Percentiles rank a stretch among this genome's conserved stretches.
phyloP scores from a whole-genome alignment of 23 red algal genomes.

The Gracilaria domingensis region DNA sequence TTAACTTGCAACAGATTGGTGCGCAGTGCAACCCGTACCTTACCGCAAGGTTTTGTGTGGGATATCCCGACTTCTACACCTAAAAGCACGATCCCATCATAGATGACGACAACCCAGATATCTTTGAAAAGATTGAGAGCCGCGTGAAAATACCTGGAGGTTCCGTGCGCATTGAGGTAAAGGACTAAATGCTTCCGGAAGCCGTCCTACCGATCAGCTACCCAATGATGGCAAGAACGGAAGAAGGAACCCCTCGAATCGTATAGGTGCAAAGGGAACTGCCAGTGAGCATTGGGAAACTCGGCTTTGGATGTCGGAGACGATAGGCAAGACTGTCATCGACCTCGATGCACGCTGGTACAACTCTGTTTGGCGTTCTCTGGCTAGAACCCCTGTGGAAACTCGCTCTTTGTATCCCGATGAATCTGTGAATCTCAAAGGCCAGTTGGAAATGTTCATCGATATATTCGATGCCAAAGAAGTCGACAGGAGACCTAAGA shows the following conservation, averaged over 20 bases:
- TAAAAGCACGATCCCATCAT: constrained; percentile 74
- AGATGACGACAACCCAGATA: constrained; percentile 83
- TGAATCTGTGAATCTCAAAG: constrained; percentile 76
- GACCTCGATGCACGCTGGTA: constrained; percentile 94
- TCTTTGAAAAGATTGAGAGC: constrained; percentile 88
- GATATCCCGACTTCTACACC: constrained; percentile 84
- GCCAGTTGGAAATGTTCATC: constrained; percentile 88
- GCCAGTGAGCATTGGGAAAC: constrained; percentile 78
- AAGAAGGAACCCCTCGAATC: constrained; percentile 55
- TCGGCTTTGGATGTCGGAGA: constrained; percentile 82
- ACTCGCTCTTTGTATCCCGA: constrained; percentile 74
- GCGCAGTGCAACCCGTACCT: constrained; percentile 83
- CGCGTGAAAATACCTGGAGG: constrained; percentile 87
- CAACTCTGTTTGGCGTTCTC: constrained; percentile 81
- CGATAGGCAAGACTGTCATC: constrained; percentile 91
- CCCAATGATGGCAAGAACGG: constrained; percentile 45
- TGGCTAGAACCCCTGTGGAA: constrained; percentile 83
- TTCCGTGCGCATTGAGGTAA: constrained; percentile 83
- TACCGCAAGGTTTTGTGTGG: constrained; percentile 70
- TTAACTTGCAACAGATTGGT: constrained; percentile 77
- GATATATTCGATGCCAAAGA: constrained; percentile 90
- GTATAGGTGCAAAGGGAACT: constrained; percentile 60
- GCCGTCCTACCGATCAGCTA: constrained; percentile 71
- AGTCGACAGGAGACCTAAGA: constrained; percentile 67
- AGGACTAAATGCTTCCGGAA: constrained; percentile 83